Conservation (phyloP, 2,329 filamentous ascomycete genomes). For the Parastagonospora avenae region DNA sequence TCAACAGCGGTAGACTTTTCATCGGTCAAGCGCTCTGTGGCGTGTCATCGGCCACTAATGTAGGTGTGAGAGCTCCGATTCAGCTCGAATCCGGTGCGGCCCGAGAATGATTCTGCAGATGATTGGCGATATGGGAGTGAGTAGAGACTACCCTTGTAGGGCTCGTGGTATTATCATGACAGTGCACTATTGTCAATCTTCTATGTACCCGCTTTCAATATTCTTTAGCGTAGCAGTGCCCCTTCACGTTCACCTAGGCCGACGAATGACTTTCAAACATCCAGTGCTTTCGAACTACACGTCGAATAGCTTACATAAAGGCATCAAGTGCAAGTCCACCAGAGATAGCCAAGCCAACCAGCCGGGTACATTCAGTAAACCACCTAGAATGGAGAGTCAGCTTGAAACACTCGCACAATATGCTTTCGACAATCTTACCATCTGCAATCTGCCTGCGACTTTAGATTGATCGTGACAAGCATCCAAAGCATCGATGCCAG, state of each 20-base stretch:
- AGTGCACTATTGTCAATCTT: no score
- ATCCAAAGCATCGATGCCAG: not conserved
- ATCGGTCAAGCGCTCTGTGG: constrained; percentile 21
- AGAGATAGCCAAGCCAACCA: not conserved
- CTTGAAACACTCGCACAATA: not conserved
- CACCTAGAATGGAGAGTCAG: not conserved
- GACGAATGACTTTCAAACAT: no score
- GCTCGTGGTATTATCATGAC: no score
- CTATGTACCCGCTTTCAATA: no score
- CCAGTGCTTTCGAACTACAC: not conserved
- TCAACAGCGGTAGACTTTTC: constrained; percentile 16
- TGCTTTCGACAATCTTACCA: not conserved
- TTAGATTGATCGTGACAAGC: not conserved
- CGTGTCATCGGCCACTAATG: not conserved
- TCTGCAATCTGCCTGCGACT: not conserved
- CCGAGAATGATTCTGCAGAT: no score
- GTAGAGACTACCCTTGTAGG: no score
- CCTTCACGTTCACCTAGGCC: no score
- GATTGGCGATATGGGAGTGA: no score
- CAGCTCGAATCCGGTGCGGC: no score
- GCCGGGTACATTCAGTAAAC: not conserved
- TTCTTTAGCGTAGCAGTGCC: no score
- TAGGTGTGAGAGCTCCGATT: no score
- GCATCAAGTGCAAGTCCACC: not conserved
- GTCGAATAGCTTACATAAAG: not conserved